Base-by-base conservation (phyloP, 2,329 filamentous ascomycete genomes). In the Alternaria conjuncta region DNA sequence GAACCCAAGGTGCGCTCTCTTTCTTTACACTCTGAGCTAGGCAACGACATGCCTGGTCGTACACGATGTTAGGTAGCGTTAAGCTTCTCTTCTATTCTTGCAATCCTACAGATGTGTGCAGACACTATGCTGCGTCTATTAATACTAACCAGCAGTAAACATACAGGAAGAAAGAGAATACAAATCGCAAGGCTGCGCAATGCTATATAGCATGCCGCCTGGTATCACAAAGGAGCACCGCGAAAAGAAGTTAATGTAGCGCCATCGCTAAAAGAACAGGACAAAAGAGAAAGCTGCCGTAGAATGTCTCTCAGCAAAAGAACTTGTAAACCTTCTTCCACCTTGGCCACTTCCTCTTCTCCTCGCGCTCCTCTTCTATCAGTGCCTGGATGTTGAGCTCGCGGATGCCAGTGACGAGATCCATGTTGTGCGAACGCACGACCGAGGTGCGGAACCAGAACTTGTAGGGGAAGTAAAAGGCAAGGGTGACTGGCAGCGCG, bases 301-400 rank as follows among this genome's bases (percentile, higher is more conserved):
- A 23, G 18, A 30, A 26, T 13, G 7, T 50, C 30, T 8, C 30
- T 32, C 71, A 85, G 66, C 83, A 85, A 47, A 84, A 81, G 62
- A 81, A 82, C 67, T 84, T 85, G 71, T 84, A 85, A 5, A 79
- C 71, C 65, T 80, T 82, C 78, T 84, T 85, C 83, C 83, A 85
- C 60, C 46, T 74, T 11, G 83, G 83, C 83, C 83, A 85, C 13
- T 71, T 70, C 30, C 85, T 86, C 72, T 85, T 84, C 82, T 97
- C 94, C 56, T 91, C 90, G 43, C 85, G 82, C 83, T 97, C 95
- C 78, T 97, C 91, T 45, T 90, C 89, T 54, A 96, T 84, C 54
- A 98, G 82, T 63, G 92, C 88, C 26, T 89, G 88, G 47, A 97
- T 82, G 77, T 97, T 94, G 61, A 97, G 87, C 75, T 97, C 93